A percentile compares a stretch with the other conserved stretches of the same genome.
Conservation (phyloP, 495 filamentous ascomycete genomes). For the Neurospora terricola region DNA sequence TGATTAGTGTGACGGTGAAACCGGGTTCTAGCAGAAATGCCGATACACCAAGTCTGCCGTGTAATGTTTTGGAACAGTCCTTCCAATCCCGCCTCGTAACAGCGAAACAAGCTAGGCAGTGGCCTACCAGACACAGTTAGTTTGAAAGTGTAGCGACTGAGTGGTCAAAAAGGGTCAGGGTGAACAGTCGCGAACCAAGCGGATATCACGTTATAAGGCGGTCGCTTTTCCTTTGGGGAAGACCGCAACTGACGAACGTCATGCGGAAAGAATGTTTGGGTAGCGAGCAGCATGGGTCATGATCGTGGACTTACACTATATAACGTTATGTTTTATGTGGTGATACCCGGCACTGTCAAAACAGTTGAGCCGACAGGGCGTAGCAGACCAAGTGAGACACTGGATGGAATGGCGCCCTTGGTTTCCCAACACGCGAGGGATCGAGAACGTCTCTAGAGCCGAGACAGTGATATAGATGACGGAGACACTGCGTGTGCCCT, state of each 20-base stretch:
- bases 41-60: not conserved
- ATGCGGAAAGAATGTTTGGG: not conserved
- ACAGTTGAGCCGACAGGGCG: constrained; percentile 3
- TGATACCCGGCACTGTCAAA: constrained; percentile 10
- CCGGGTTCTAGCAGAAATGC: constrained; percentile 14
- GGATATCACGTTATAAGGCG: not conserved
- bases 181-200: not conserved
- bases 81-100: not conserved
- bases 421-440: not conserved
- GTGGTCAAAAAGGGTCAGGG: not conserved
- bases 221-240: not conserved
- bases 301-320: not conserved
- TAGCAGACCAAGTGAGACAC: constrained; percentile 5
- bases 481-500: constrained; percentile 6
- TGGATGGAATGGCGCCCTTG: constrained; percentile 2
- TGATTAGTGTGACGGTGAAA: constrained; percentile 15
- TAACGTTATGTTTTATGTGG: constrained; percentile 1
- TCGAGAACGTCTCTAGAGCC: not conserved
- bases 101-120: not conserved
- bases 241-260: not conserved
- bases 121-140: not conserved
- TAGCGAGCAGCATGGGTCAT: not conserved
- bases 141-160: not conserved
- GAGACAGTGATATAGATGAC: constrained; percentile 13
- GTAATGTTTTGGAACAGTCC: not conserved